These are phyloP conservation scores for Ophiorrhiza pumila DNA, from an alignment of 257 asterid species.

Conservation along the genomic window DNA sequence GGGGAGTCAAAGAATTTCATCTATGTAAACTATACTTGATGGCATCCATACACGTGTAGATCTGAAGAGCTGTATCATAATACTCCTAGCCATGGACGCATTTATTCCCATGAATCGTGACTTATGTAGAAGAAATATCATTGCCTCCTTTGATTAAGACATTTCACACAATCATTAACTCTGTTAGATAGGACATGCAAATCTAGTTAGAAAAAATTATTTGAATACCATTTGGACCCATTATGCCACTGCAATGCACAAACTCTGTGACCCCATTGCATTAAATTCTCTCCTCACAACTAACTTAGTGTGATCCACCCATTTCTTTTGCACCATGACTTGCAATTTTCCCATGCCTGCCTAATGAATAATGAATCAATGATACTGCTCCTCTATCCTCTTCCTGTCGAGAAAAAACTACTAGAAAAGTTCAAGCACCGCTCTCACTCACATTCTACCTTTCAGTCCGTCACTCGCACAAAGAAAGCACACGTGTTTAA, in stretches of 20 bases:
- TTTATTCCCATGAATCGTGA: not conserved
- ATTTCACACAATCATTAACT: not conserved
- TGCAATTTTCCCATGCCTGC: not conserved
- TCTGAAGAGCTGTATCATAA: no score
- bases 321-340: not conserved
- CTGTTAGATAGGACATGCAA: not conserved
- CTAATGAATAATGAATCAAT: constrained; percentile 7
- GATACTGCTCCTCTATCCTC: not conserved
- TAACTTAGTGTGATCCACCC: constrained; percentile 2
- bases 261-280: constrained; percentile 15
- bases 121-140: not conserved
- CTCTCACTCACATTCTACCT: not conserved
- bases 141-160: not conserved
- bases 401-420: not conserved
- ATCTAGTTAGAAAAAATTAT: not conserved
- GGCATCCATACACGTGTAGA: no score
- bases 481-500: not conserved
- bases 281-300: constrained; percentile 17
- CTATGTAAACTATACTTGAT: no score
- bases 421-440: not conserved
- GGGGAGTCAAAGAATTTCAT: no score
- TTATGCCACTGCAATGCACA: not conserved
- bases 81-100: no score
- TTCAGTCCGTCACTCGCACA: not conserved
- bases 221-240: not conserved